Evolutionary conservation across 768 basidiomycete species (phyloP).

Genomic region (Tulasnella sp.): DNA sequence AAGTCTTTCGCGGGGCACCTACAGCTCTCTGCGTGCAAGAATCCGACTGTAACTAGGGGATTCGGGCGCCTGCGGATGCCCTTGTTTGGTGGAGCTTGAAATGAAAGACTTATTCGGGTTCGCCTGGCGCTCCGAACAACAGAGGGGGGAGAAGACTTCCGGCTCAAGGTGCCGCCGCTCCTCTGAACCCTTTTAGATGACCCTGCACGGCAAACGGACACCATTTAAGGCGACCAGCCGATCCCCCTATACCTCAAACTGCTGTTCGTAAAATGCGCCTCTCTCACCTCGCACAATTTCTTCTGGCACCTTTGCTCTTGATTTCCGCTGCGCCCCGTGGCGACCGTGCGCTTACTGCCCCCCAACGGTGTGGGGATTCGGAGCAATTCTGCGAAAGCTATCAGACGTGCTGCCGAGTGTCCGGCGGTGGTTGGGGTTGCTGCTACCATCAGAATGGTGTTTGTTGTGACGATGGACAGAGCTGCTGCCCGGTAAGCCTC

Average conservation of each 20-base stretch:
- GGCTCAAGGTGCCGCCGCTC: not conserved
- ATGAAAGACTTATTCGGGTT: not conserved
- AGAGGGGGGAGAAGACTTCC: not conserved
- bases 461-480: not conserved
- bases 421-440: not conserved
- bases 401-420: not conserved
- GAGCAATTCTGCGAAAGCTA: not conserved
- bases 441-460: not conserved
- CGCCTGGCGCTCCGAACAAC: not conserved
- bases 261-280: not conserved
- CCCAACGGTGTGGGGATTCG: not conserved
- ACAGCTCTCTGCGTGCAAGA: no score
- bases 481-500: not conserved
- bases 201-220: not conserved
- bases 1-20: no score
- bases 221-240: not conserved
- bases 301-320: slow-evolving; percentile 1
- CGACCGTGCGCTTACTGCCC: not conserved
- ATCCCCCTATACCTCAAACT: no score
- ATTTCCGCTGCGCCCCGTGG: not conserved
- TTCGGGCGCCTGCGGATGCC: not conserved
- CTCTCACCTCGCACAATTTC: not conserved
- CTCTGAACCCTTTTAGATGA: not conserved
- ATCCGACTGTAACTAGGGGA: no score
- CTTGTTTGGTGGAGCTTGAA: not conserved